Percentiles rank a stretch among this genome's conserved stretches.
These are phyloP conservation scores for Paraurostyla sp. DNA, from an alignment of 73 alveolate species.

Conservation along the genomic window DNA sequence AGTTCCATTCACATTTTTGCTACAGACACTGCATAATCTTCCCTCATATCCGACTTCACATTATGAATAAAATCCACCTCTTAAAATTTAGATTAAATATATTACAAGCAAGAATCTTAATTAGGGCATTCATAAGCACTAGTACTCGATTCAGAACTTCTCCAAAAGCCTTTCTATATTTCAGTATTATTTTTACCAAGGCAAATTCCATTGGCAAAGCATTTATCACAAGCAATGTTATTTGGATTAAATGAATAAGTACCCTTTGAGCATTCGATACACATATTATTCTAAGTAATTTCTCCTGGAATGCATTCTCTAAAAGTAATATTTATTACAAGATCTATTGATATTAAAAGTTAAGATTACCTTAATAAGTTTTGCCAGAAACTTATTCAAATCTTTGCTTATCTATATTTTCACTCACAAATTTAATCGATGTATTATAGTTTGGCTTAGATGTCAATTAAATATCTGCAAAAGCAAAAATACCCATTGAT, in stretches of 20 bases:
- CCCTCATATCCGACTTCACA: slow-evolving; percentile 10
- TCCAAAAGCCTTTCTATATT: slow-evolving; percentile 8
- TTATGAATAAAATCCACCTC: slow-evolving; percentile 16
- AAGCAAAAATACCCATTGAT: not conserved
- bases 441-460: too few species aligned
- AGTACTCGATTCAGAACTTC: not conserved
- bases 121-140: not conserved
- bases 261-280: not conserved
- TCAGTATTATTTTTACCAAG: not conserved
- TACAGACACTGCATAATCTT: not conserved
- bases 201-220: not conserved
- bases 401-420: too few species aligned
- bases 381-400: not conserved
- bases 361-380: too few species aligned
- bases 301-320: slow-evolving; percentile 24
- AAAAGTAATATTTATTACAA: not conserved
- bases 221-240: not conserved
- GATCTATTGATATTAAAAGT: not conserved
- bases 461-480: too few species aligned
- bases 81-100: not conserved
- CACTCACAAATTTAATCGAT: too few species aligned
- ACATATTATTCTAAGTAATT: not conserved
- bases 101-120: not conserved
- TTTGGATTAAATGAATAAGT: not conserved
- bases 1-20: not conserved